Evolutionary conservation across 306 rosid genomes (phyloP), one percentile per base, ranked within the genome.

Genomic region (Begonia masoniana): DNA sequence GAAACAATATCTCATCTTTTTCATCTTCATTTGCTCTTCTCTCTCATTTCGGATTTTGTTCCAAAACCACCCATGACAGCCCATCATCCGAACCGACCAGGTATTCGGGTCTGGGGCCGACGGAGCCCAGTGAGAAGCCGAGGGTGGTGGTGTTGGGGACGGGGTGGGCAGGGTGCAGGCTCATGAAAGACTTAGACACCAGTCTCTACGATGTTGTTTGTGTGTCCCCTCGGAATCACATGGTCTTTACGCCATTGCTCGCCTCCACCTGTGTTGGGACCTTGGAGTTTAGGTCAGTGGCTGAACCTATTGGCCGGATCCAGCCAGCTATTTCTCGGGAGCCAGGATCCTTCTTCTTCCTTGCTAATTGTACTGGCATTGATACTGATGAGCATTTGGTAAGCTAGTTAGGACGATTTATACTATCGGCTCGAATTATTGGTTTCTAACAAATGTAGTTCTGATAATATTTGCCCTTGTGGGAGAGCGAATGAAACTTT

Each of bases 221-320:
- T 43, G 94, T 91, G n/a, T 86, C 99, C 7, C 99, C 96, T 41
- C 77, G 99, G 43, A 91, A 91, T 26, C 99, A 91, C 60, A 91
- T 91, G 99, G 99, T 91, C 2, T 86, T 91, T 68, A 91, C 99
- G 6, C 99, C 99, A 17, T 76, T 91, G 36, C 65, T 91, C 75
- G 99, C 99, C 47, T 91, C 99, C 13, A 91, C 99, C 0, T 91
- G 99, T 13, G 99, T 91, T 26, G 99, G 99, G 13, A 91, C 99
- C 13, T 84, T 86, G 45, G 99, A 91, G 66, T 86, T 91, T 54
- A 68, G 96, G 72, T 77, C 94, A 19, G 96, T 91, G 8, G 92
- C 99, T 3, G 99, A 91, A 63, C 96, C 99, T 16, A 67, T 91
- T 56, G 82, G 63, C 1, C 72, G 92, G 80, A 91, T 91, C 70